Conservation (phyloP, 2,329 filamentous ascomycete genomes). For the Fusarium mundagurra region DNA sequence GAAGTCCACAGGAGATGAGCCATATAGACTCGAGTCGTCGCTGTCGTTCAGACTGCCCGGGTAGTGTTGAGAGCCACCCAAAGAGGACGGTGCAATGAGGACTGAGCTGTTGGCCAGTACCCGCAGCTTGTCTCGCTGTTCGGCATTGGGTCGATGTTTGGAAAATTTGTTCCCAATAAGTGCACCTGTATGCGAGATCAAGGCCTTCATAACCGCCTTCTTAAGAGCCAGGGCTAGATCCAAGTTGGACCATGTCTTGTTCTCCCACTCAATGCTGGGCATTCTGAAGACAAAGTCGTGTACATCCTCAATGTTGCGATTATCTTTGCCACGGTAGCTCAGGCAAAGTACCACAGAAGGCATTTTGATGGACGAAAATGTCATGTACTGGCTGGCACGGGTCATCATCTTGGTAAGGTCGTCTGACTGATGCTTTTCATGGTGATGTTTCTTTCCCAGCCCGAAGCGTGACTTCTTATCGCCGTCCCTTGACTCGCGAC, state of each 20-base stretch:
- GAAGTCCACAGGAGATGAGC: constrained; percentile 64
- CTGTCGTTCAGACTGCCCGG: constrained; percentile 59
- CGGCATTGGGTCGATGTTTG: constrained; percentile 82
- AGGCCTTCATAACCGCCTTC: constrained; percentile 90
- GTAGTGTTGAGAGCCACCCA: constrained; percentile 49
- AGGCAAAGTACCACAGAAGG: constrained; percentile 94
- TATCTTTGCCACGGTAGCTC: constrained; percentile 95
- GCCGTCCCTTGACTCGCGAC: constrained; percentile 48
- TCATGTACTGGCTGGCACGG: constrained; percentile 97
- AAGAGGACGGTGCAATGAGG: constrained; percentile 62
- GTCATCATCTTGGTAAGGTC: constrained; percentile 97
- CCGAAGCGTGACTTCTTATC: constrained; percentile 68
- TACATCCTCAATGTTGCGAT: constrained; percentile 95
- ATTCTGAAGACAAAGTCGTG: constrained; percentile 98
- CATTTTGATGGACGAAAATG: constrained; percentile 93
- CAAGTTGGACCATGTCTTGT: constrained; percentile 99
- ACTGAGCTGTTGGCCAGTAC: constrained; percentile 85
- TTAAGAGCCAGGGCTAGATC: constrained; percentile 93
- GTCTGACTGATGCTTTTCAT: constrained; percentile 76
- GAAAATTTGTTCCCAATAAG: constrained; percentile 98
- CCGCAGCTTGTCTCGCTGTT: constrained; percentile 80
- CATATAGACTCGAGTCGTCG: constrained; percentile 67
- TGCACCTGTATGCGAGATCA: constrained; percentile 94
- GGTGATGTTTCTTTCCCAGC: constrained; percentile 58
- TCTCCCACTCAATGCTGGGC: constrained; percentile 93